A percentile compares a stretch with the other conserved stretches of the same genome.
Evolutionary conservation across 345 rosid genomes (phyloP).

Genomic region (Rhizophora apiculata): DNA sequence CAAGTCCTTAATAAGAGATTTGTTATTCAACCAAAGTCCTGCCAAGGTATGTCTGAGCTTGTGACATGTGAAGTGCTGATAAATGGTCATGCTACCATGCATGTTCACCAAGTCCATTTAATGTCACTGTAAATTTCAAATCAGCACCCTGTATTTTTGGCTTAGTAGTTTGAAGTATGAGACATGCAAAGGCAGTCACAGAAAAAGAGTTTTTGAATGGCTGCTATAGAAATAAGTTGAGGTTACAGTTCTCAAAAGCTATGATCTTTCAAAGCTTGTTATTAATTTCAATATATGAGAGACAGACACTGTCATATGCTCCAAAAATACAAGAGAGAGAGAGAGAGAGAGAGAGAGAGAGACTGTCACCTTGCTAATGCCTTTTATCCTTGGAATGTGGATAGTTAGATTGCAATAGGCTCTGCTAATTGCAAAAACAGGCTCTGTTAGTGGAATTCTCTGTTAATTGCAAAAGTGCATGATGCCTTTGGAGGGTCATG

Average conservation of each 20-base stretch:
- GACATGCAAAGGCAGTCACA: not conserved
- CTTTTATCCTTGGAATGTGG: not conserved
- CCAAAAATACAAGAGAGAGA: too few species aligned
- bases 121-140: not conserved
- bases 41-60: constrained; percentile 53
- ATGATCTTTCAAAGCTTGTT: not conserved
- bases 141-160: not conserved
- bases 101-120: not conserved
- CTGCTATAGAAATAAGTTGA: not conserved
- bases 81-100: not conserved
- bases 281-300: not conserved
- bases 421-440: too few species aligned
- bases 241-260: not conserved
- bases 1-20: constrained; percentile 64
- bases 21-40: constrained; percentile 82
- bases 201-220: too few species aligned
- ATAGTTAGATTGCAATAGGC: too few species aligned
- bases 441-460: too few species aligned
- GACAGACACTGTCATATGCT: too few species aligned
- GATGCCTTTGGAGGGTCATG: not conserved
- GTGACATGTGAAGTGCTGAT: not conserved
- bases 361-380: not conserved
- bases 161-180: not conserved
- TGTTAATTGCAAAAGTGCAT: not conserved
- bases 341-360: not conserved